Evolutionary conservation across 2,329 filamentous ascomycete species (phyloP).

Genomic region (Fusarium aywerte): DNA sequence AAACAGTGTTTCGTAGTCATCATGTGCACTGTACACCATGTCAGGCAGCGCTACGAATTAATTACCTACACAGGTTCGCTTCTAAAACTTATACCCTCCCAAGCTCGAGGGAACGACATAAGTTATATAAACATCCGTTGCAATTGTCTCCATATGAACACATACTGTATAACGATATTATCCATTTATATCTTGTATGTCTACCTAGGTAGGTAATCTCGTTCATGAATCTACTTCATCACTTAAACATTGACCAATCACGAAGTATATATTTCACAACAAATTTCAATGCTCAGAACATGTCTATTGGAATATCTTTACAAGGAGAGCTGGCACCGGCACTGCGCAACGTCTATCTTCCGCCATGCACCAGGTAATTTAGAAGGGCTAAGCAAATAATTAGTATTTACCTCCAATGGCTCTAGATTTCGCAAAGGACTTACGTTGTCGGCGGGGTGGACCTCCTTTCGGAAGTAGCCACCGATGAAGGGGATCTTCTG

Average conservation of each 20-base stretch:
- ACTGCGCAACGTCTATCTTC: slow-evolving; percentile 47
- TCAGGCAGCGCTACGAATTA: not conserved
- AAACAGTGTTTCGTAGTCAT: slow-evolving; percentile 22
- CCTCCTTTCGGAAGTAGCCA: slow-evolving; percentile 62
- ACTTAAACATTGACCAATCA: slow-evolving; percentile 39
- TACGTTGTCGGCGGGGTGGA: slow-evolving; percentile 72
- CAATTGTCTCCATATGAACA: not conserved
- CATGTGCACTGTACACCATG: slow-evolving; percentile 32
- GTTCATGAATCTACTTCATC: not conserved
- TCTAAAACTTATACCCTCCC: not conserved
- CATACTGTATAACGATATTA: not conserved
- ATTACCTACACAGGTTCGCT: not conserved
- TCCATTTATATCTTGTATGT: not conserved
- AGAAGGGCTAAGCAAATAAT: slow-evolving; percentile 53
- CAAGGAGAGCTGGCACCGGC: slow-evolving; percentile 48
- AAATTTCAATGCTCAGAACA: slow-evolving; percentile 42
- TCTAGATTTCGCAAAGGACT: slow-evolving; percentile 48
- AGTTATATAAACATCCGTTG: too few relatives aligned
- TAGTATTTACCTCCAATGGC: slow-evolving; percentile 25
- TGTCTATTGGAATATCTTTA: slow-evolving; percentile 55
- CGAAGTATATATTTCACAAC: slow-evolving; percentile 43
- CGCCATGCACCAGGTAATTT: slow-evolving; percentile 47
- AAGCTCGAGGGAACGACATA: too few relatives aligned
- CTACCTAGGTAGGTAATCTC: too few relatives aligned
- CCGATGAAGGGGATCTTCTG: slow-evolving; percentile 68